Base-by-base conservation (phyloP, 306 rosid species). In the Lablab purpureus region DNA sequence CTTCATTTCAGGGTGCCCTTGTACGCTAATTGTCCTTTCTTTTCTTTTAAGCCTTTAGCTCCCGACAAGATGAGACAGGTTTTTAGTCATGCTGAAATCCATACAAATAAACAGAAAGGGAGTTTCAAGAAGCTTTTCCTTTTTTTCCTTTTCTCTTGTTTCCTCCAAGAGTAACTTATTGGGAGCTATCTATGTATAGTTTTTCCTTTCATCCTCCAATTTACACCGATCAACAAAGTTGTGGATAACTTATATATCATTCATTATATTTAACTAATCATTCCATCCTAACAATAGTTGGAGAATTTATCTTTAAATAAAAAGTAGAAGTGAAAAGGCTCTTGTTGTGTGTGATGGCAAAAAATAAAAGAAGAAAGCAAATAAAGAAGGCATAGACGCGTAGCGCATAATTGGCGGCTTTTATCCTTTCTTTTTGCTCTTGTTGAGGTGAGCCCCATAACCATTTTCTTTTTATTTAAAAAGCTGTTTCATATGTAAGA, bases 401-500 rank as follows among this genome's bases (percentile, higher is more conserved):
- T 47, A 64, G 58, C 18, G 78, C 78, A 67, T 76, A 79, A 34
- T 73, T 46, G 56, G 56, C 43, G 81, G 58, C 74, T 46, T 72
- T 66, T 36, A 21, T 77, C 69, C 36, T 81, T 62, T 64, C 37
- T 28, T 49, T 77, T 77, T 74, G 52, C 46, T 41, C 10, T 66
- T 13, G 34, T 41, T 77, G 46, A 77, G 60, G 58, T 60, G 74
- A 72, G 80, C 60, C 84, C 71, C 83, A 34, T 32, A 30, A 62
- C 54, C 65, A 14, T 51, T 80, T 60, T 56, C 30, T 60, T 40
- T 40, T 41, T 60, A 41, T 62, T 70, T 75, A 32, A 78, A 69
- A 63, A 67, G 75, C 75, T 45, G 58, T 60, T 30, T 59, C 62
- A 76, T 34, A 22, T 51, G 49, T 15, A 65, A 64, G 49, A 54